A percentile compares a stretch with the other conserved stretches of the same genome.
phyloP scores from a whole-genome alignment of 1,139 yeast species.

The Meyerozyma smithsonii region DNA sequence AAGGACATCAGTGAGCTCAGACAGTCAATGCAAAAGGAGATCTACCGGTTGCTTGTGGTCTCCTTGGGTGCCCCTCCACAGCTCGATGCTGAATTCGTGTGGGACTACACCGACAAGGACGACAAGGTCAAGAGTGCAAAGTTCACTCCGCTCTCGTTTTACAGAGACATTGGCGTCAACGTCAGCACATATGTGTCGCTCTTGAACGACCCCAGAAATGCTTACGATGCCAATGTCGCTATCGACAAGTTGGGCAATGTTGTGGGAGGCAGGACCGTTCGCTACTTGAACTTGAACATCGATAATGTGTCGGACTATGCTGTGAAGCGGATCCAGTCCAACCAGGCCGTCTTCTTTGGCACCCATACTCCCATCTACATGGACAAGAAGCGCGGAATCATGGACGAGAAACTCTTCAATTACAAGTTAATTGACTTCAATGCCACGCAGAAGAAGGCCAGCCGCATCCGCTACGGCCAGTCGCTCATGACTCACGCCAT shows the following conservation, averaged over 20 bases:
- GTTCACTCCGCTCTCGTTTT: constrained; percentile 13
- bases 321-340: constrained; percentile 11
- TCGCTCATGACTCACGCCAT: constrained; percentile 32
- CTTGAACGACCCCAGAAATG: constrained; percentile 11
- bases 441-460: constrained; percentile 35
- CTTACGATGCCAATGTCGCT: constrained; percentile 12
- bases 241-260: constrained; percentile 15
- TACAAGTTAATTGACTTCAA: constrained; percentile 12
- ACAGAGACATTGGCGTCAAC: constrained; percentile 12
- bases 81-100: constrained; percentile 8
- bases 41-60: constrained; percentile 13
- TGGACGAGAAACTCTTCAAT: constrained; percentile 14
- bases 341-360: constrained; percentile 15
- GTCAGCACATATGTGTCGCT: constrained; percentile 8
- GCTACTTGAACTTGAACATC: constrained; percentile 13
- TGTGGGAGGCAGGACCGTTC: constrained; percentile 12
- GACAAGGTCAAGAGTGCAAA: constrained; percentile 9
- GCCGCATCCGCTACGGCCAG: constrained; percentile 52
- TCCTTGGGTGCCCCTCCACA: constrained; percentile 15
- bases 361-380: constrained; percentile 16
- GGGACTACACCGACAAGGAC: constrained; percentile 15
- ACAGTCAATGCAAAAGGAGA: constrained; percentile 13
- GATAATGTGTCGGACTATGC: constrained; percentile 13
- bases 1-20: constrained; percentile 5
- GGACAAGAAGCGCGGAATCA: constrained; percentile 17